Conservation (phyloP, 1,284 basidiomycete species). For the Ceratobasidium papillatum region DNA sequence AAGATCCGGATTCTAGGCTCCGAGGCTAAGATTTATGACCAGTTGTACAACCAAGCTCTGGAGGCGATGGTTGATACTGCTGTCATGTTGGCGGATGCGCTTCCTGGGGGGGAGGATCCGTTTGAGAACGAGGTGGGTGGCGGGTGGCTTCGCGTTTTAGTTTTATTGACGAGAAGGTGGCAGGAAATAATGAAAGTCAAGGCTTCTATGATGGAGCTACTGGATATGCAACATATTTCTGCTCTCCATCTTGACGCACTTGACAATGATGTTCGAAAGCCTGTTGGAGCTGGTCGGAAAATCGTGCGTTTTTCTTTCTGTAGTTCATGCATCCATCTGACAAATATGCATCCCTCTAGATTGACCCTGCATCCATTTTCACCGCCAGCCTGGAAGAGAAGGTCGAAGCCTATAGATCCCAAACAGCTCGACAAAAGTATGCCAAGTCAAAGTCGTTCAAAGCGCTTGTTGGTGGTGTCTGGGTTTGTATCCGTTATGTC, state of each 20-base stretch:
- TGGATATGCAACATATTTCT: conserved; percentile 72
- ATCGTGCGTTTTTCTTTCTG: conserved; percentile 61
- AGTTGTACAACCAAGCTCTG: conserved; percentile 33
- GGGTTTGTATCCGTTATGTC: conserved; percentile 60
- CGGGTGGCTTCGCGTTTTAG: conserved; percentile 44
- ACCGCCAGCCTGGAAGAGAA: conserved; percentile 55
- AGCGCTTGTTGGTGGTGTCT: conserved; percentile 71
- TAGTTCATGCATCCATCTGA: neutral
- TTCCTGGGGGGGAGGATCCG: conserved; percentile 67
- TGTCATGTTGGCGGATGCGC: conserved; percentile 61
- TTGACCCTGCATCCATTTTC: conserved; percentile 60
- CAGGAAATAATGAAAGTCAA: conserved; percentile 71
- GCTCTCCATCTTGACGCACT: conserved; percentile 63
- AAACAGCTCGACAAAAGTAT: conserved; percentile 79
- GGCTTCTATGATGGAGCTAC: conserved; percentile 66
- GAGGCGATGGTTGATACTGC: conserved; percentile 45
- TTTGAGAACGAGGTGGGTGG: conserved; percentile 58
- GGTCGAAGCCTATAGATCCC: conserved; percentile 61
- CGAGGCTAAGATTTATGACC: conserved; percentile 33
- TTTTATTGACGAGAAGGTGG: neutral
- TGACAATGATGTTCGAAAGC: conserved; percentile 61
- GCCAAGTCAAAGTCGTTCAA: conserved; percentile 68
- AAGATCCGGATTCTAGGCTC: conserved; percentile 23
- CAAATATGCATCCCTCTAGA: conserved; percentile 53
- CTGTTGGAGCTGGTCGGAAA: conserved; percentile 61